phyloP scores from a whole-genome alignment of 352 stramenopile genomes.

The Globisporangium alternatum region DNA sequence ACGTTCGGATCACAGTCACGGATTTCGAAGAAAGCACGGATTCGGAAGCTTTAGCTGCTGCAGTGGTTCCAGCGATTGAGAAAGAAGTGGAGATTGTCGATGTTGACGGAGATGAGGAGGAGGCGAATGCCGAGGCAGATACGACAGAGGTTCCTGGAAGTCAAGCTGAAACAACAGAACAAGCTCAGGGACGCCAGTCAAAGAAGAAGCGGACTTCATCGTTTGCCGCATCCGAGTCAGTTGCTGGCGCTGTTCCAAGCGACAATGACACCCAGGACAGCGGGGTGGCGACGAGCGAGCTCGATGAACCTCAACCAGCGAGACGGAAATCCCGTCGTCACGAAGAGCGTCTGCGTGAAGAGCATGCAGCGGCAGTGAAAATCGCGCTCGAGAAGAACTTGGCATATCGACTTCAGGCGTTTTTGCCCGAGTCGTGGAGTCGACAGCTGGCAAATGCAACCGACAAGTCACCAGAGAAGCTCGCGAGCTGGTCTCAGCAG shows the following conservation, averaged over 20 bases:
- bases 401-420: conserved; percentile 44
- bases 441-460: conserved; percentile 11
- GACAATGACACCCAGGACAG: conserved; percentile 53
- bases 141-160: not conserved
- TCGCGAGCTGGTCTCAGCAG: conserved; percentile 22
- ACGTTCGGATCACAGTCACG: conserved; percentile 26
- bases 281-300: conserved; percentile 21
- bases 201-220: conserved; percentile 13
- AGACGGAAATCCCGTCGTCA: conserved; percentile 65
- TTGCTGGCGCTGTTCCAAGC: conserved; percentile 9
- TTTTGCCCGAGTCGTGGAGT: conserved; percentile 25
- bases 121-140: not conserved
- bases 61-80: not conserved
- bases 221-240: conserved; percentile 5
- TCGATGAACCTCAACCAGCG: conserved; percentile 25
- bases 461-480: conserved; percentile 10
- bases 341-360: conserved; percentile 61
- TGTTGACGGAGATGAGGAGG: not conserved
- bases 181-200: not conserved
- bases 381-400: conserved; percentile 58
- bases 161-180: not conserved
- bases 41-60: not conserved
- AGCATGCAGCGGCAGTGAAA: conserved; percentile 65
- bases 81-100: not conserved
- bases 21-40: conserved; percentile 12